A percentile compares a stretch with the other conserved stretches of the same genome.
Evolutionary conservation across 768 basidiomycete species (phyloP).

Genomic region (Mycena haematopus): DNA sequence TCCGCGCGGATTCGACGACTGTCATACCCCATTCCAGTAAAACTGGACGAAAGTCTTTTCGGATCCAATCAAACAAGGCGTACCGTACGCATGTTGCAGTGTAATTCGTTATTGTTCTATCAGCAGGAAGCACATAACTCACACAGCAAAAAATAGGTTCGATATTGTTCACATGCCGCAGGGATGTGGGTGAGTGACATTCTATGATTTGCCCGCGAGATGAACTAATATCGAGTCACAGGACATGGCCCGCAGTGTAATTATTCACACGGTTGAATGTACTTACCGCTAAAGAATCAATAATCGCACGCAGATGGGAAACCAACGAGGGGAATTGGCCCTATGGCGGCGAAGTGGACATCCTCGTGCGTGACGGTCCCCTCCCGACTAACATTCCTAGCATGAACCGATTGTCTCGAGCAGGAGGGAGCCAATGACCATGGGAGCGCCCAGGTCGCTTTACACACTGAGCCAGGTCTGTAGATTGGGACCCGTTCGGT

Average conservation of each 20-base stretch:
- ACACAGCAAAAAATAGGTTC: too few relatives aligned
- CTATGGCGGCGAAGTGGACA: conserved; percentile 45
- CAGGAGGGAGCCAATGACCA: conserved; percentile 54
- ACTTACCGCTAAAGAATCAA: not conserved
- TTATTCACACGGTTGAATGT: not conserved
- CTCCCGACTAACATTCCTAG: too few relatives aligned
- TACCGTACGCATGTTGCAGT: too few relatives aligned
- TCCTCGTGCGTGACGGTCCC: conserved; percentile 31
- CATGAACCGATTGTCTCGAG: conserved; percentile 17
- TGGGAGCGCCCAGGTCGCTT: conserved; percentile 46
- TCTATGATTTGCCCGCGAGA: not conserved
- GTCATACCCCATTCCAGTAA: too few relatives aligned
- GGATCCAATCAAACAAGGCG: too few relatives aligned
- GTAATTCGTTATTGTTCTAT: too few relatives aligned
- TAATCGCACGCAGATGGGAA: conserved; percentile 46
- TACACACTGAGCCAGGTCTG: conserved; percentile 51
- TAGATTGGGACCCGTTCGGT: not conserved
- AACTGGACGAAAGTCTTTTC: too few relatives aligned
- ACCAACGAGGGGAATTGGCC: conserved; percentile 60
- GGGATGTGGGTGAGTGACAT: conserved; percentile 50
- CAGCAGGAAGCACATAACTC: too few relatives aligned
- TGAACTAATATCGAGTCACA: conserved; percentile 15
- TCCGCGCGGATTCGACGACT: too few relatives aligned
- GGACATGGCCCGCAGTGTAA: conserved; percentile 52
- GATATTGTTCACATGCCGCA: conserved; percentile 61